phyloP scores from a whole-genome alignment of 1,284 basidiomycete species.

The Trichosporon coremiiforme region DNA sequence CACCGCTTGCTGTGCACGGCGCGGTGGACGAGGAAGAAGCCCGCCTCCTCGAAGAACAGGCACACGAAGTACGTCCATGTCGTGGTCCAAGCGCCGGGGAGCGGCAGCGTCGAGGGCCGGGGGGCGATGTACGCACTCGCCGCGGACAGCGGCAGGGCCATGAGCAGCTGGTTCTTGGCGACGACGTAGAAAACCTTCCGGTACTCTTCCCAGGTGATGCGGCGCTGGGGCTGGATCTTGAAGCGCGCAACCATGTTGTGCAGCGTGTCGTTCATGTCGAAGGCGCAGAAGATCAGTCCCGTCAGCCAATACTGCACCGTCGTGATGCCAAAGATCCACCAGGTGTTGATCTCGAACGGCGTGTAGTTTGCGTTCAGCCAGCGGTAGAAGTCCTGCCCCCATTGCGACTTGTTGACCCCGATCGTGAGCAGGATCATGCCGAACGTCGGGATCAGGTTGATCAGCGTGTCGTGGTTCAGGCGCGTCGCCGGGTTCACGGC shows the following conservation, averaged over 20 bases:
- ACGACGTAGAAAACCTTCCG: slow-evolving; percentile 21
- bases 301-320: slow-evolving; percentile 24
- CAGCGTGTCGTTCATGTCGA: slow-evolving; percentile 29
- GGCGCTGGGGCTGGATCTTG: slow-evolving; percentile 32
- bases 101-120: slow-evolving; percentile 10
- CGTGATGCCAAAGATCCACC: slow-evolving; percentile 24
- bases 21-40: slow-evolving; percentile 31
- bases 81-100: slow-evolving; percentile 25
- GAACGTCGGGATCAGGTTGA: slow-evolving; percentile 21
- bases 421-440: slow-evolving; percentile 24
- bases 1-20: slow-evolving; percentile 22
- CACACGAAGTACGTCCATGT: slow-evolving; percentile 26
- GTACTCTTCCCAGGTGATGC: slow-evolving; percentile 30
- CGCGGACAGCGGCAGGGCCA: slow-evolving; percentile 27
- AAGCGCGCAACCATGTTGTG: slow-evolving; percentile 24
- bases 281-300: slow-evolving; percentile 27
- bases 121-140: slow-evolving; percentile 10
- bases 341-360: slow-evolving; percentile 27
- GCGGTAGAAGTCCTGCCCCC: slow-evolving; percentile 19
- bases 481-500: slow-evolving; percentile 23
- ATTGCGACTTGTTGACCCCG: slow-evolving; percentile 16
- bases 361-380: slow-evolving; percentile 29
- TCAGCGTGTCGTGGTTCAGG: slow-evolving; percentile 23
- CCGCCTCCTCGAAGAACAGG: slow-evolving; percentile 30
- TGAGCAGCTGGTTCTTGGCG: slow-evolving; percentile 24